Evolutionary conservation across 1,284 basidiomycete genomes (phyloP), one percentile per base, ranked within the genome.

Genomic region (Fomitopsis schrenkii): DNA sequence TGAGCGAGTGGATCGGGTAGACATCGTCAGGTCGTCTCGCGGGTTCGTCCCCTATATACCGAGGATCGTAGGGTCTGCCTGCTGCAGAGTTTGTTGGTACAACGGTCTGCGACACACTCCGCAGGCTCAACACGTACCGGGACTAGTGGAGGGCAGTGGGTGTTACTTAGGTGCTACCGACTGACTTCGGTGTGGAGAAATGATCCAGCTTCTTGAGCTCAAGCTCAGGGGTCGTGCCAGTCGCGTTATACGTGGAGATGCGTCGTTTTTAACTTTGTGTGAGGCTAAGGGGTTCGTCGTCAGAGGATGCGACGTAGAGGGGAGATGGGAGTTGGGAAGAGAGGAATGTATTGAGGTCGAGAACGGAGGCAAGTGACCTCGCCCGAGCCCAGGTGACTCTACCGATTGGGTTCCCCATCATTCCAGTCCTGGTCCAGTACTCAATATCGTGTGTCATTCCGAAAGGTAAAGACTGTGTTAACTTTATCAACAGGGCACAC

Each of bases 1-100:
- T 0, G 86, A 84, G 71, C 86, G 83, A 12, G 82, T 76, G 55
- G 81, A 80, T 60, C 84, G 75, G 44, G 57, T 35, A 17, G 61
- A 44, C 61, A 62, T 62, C 38, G n/a, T 42, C n/a, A 9, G 28
- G 26, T 22, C 42, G 52, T 38, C 12, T 14, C 38, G 5, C 9
- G 6, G 14, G 38, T 3, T 15, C 14, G 14, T 38, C 52, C 19
- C 52, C 35, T 19, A 17, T 19, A 17, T 22, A 14, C 35, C 19
- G 4, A 19, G 17, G 14, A 15, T 8, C 38, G 2, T 15, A 40
- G 38, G 3, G 19, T 46, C 44, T 19, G 10, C 44, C 26, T 28
- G 42, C 42, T 22, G 42, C 3, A 22, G n/a, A 14, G 5, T n/a
- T 9, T 19, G n/a, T 40, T 40, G 38, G 3, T 3, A 40, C 9